Conservation (phyloP, 202 grass and related monocot species). For the Alloteropsis angusta region DNA sequence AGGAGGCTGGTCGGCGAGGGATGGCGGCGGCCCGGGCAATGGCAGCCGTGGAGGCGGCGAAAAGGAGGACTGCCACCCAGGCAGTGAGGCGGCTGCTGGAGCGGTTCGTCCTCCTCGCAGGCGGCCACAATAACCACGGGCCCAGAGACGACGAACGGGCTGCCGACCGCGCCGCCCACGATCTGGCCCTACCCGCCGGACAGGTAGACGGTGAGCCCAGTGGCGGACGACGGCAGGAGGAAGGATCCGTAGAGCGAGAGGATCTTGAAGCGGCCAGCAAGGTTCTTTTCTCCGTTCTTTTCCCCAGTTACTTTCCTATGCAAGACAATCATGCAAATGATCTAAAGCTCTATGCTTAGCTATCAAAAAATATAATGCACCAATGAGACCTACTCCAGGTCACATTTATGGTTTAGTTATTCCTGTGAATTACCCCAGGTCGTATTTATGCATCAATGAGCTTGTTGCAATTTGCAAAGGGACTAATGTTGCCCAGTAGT, state of each 20-base stretch:
- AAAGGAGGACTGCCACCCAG: conserved; percentile 40
- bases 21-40: conserved; percentile 28
- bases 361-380: too few relatives aligned
- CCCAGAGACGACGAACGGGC: conserved; percentile 51
- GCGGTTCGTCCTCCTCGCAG: conserved; percentile 65
- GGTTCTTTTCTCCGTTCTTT: too few relatives aligned
- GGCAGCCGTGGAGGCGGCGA: conserved; percentile 35
- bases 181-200: conserved; percentile 84
- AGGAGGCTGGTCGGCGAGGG: conserved; percentile 42
- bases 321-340: too few relatives aligned
- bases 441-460: too few relatives aligned
- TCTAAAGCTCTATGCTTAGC: too few relatives aligned
- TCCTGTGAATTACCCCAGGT: too few relatives aligned
- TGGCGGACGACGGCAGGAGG: conserved; percentile 62
- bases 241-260: conserved; percentile 87
- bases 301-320: too few relatives aligned
- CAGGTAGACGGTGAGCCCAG: conserved; percentile 77
- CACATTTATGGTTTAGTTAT: too few relatives aligned
- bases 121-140: conserved; percentile 95
- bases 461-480: too few relatives aligned
- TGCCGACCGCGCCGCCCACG: conserved; percentile 61
- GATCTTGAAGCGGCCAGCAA: conserved; percentile 80
- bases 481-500: too few relatives aligned
- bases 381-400: too few relatives aligned
- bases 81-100: conserved; percentile 13